Base-by-base conservation (phyloP, 2,329 filamentous ascomycete species). In the Alternaria metachromatica region DNA sequence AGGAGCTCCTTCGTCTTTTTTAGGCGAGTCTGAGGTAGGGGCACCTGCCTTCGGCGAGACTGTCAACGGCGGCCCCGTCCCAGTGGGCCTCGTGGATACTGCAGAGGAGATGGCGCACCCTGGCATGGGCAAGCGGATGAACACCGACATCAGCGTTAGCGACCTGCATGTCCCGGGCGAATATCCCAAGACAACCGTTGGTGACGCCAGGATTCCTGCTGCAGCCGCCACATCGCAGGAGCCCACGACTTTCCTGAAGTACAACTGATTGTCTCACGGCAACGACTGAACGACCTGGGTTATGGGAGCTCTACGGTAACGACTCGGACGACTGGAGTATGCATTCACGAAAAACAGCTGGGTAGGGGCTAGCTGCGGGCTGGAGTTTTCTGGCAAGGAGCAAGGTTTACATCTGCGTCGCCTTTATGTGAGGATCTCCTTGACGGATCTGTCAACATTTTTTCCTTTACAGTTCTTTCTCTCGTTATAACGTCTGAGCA, bases 91-190 rank as follows among this genome's bases (percentile, higher is more conserved):
- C 12, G 58, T 69, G 11, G 64, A 71, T 6, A 58, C 62, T 33
- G 67, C 69, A 20, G 59, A 71, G 13, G 59, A 58, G 20, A 65
- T 76, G 25, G 75, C 85, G 67, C 82, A 84, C 7, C 83, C 85
- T 12, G 87, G 86, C 6, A 76, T 84, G 37, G 43, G 44, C 4
- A 70, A 79, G 26, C 76, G 83, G 58, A 81, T 83, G 45, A 78
- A 84, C 55, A 85, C 84, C 6, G 81, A 83, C 65, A 73, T 84
- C 25, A 83, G 80, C 26, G 87, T 92, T 48, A 89, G 88, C 58
- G 86, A 90, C 72, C 79, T 93, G 55, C 89, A 91, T 73, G 86
- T 93, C 18, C 91, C 91, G 4, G 91, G 91, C 11, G 85, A 90
- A 69, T 93, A 86, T 74, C 89, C 89, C 0, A 76, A 56, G 15